These are phyloP conservation scores for Cryomyces antarcticus DNA, from an alignment of 495 filamentous ascomycete genomes.

Conservation along the genomic window DNA sequence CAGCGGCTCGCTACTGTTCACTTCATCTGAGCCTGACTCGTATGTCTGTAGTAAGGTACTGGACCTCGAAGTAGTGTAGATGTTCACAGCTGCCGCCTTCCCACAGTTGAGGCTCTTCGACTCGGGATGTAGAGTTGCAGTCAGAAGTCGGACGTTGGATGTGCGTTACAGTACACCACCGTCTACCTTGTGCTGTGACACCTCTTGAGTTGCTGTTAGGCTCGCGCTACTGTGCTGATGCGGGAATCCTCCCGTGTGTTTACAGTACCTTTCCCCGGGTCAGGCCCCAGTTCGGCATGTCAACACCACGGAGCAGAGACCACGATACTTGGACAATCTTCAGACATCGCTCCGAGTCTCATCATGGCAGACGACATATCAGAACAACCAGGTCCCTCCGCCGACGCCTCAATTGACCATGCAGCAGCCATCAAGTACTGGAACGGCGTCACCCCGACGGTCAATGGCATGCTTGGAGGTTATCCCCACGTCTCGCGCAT, in stretches of 20 bases:
- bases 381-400: slow-evolving; percentile 1
- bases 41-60: too few species aligned
- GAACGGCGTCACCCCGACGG: slow-evolving; percentile 45
- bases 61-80: too few species aligned
- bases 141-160: too few species aligned
- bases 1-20: too few species aligned
- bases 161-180: too few species aligned
- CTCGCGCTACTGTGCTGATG: neutral
- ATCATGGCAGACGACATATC: neutral
- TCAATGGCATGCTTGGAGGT: slow-evolving; percentile 70
- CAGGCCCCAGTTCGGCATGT: neutral
- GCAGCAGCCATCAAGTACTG: slow-evolving; percentile 44
- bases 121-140: too few species aligned
- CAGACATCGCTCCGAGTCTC: neutral
- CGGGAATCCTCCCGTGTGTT: neutral
- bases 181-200: too few species aligned
- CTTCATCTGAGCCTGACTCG: too few species aligned
- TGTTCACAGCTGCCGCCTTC: too few species aligned
- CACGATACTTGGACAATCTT: neutral
- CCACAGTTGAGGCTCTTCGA: too few species aligned
- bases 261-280: neutral
- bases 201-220: too few species aligned
- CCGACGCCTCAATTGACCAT: slow-evolving; percentile 31
- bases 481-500: slow-evolving; percentile 51
- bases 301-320: neutral